These are phyloP conservation scores for Solanum sparsipilum DNA, from an alignment of 257 asterid species.

Conservation along the genomic window DNA sequence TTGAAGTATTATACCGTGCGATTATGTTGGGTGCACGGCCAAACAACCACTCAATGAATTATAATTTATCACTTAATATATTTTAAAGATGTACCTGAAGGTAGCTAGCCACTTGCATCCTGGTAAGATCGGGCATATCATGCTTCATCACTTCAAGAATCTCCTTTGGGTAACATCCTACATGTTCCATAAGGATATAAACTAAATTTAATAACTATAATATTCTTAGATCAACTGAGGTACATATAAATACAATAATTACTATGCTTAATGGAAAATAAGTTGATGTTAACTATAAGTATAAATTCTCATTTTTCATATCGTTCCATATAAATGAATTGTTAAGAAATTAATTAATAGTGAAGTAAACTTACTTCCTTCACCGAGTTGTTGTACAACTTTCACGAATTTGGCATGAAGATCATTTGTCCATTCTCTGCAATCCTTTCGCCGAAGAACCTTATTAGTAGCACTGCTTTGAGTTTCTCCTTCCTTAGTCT, in stretches of 20 bases:
- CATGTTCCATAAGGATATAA: neutral
- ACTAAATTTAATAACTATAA: neutral
- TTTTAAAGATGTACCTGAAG: conserved; percentile 6
- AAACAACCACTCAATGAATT: neutral
- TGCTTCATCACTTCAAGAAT: neutral
- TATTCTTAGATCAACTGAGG: neutral
- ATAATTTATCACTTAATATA: neutral
- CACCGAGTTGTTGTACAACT: neutral
- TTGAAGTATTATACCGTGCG: too few relatives aligned
- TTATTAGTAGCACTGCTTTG: neutral
- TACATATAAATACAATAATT: neutral
- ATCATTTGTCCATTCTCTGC: neutral
- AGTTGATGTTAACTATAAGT: neutral
- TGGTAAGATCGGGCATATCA: conserved; percentile 13
- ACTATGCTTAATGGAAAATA: neutral
- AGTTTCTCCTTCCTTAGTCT: neutral
- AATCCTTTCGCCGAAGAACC: neutral
- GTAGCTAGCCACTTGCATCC: conserved; percentile 24
- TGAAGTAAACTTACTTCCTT: neutral
- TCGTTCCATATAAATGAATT: neutral
- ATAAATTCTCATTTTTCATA: neutral
- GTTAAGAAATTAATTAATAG: neutral
- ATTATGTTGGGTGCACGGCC: too few relatives aligned
- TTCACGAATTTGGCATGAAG: neutral
- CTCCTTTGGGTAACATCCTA: neutral